These are phyloP conservation scores for Elymus sibiricus DNA, from an alignment of 176 grass and related monocot species.

Conservation along the genomic window DNA sequence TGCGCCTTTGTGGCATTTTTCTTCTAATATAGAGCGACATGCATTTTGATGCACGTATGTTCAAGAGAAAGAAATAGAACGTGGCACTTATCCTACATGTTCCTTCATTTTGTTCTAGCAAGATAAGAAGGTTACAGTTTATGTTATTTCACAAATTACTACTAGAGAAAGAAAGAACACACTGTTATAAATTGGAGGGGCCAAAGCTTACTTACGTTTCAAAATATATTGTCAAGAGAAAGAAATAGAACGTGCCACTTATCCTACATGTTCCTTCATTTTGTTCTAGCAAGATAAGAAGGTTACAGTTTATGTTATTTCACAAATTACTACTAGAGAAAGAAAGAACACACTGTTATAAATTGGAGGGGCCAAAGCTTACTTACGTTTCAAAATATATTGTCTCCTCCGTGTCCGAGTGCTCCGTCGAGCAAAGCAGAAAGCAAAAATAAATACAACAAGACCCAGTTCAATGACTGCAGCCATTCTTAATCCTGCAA, in stretches of 20 bases:
- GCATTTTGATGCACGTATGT: neutral
- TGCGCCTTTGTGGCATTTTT: neutral
- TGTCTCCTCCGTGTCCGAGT: slow-evolving; percentile 49
- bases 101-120: neutral
- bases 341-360: neutral
- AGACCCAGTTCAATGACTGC: slow-evolving; percentile 52
- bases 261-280: neutral
- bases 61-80: neutral
- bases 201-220: slow-evolving; percentile 45
- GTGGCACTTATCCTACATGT: neutral
- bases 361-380: slow-evolving; percentile 1
- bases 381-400: slow-evolving; percentile 56
- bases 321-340: neutral
- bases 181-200: neutral
- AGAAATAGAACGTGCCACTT: neutral
- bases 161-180: neutral
- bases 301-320: neutral
- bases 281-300: neutral
- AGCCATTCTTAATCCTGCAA: slow-evolving; percentile 59
- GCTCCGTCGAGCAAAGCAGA: slow-evolving; percentile 43
- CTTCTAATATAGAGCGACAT: neutral
- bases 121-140: neutral
- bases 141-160: neutral
- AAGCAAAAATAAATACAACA: slow-evolving; percentile 38
- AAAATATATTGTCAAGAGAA: slow-evolving; percentile 33